Evolutionary conservation across 768 basidiomycete genomes (phyloP).

Genomic region (Exsudoporus frostii): DNA sequence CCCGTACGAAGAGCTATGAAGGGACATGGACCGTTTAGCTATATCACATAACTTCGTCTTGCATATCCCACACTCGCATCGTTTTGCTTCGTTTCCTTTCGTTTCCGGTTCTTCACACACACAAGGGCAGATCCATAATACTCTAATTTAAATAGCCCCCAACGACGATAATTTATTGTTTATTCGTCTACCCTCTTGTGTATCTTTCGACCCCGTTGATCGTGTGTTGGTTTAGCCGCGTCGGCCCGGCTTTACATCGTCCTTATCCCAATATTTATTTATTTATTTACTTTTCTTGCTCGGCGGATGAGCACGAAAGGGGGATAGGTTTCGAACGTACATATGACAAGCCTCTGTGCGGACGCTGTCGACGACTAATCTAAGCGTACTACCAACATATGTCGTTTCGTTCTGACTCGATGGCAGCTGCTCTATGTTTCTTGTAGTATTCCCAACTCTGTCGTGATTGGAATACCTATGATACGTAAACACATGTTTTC

Average conservation of each 20-base stretch:
- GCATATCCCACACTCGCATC: not conserved
- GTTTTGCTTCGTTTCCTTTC: not conserved
- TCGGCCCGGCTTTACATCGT: not conserved
- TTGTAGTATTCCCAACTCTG: not conserved
- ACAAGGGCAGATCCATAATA: not conserved
- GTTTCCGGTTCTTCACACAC: not conserved
- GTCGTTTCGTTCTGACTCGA: not conserved
- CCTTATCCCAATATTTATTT: not conserved
- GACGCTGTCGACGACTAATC: not conserved
- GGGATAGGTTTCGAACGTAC: not conserved
- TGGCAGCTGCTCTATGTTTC: not conserved
- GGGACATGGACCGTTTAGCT: not conserved
- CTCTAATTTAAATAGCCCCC: not conserved
- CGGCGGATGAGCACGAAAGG: not conserved
- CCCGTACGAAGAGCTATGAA: conserved; percentile 4
- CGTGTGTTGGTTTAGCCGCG: not conserved
- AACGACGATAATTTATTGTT: not conserved
- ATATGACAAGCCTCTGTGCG: not conserved
- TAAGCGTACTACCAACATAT: not conserved
- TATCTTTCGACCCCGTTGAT: not conserved
- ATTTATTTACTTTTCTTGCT: not conserved
- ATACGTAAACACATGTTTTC: too few species aligned
- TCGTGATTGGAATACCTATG: not conserved
- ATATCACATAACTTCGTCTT: not conserved
- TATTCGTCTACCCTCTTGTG: too few species aligned